Percentiles rank a stretch among this genome's conserved stretches.
Evolutionary conservation across 257 asterid genomes (phyloP).

Genomic region (Nicotiana paniculata): DNA sequence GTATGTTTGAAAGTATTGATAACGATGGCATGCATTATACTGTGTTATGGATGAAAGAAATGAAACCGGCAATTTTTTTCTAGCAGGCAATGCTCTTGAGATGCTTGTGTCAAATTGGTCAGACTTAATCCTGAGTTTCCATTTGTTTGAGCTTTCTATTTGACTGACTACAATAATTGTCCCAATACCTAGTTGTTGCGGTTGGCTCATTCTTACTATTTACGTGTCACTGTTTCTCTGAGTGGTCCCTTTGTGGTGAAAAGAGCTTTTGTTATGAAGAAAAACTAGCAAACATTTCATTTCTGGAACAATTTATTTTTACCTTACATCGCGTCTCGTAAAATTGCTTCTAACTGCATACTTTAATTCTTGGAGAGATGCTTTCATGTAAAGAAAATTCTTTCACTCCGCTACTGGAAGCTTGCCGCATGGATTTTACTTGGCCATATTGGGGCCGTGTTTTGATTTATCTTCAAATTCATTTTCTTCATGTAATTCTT

Average conservation of each 20-base stretch:
- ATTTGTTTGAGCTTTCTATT: not conserved
- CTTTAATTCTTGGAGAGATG: not conserved
- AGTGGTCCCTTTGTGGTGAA: not conserved
- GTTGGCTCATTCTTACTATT: not conserved
- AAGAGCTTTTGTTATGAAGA: not conserved
- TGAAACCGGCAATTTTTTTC: not conserved
- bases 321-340: not conserved
- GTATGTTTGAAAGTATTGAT: constrained; percentile 27
- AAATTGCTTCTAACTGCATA: not conserved
- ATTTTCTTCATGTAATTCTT: not conserved
- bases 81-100: not conserved
- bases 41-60: not conserved
- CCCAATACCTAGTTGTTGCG: not conserved
- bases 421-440: not conserved
- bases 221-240: not conserved
- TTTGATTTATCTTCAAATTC: not conserved
- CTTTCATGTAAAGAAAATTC: not conserved
- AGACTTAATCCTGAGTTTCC: not conserved
- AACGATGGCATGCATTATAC: not conserved
- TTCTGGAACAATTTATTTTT: not conserved
- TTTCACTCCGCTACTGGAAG: not conserved
- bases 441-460: not conserved
- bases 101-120: not conserved
- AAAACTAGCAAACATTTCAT: not conserved
- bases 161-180: not conserved